These are phyloP conservation scores for Aspergillus latus DNA, from an alignment of 2,329 filamentous ascomycete genomes.

Conservation along the genomic window DNA sequence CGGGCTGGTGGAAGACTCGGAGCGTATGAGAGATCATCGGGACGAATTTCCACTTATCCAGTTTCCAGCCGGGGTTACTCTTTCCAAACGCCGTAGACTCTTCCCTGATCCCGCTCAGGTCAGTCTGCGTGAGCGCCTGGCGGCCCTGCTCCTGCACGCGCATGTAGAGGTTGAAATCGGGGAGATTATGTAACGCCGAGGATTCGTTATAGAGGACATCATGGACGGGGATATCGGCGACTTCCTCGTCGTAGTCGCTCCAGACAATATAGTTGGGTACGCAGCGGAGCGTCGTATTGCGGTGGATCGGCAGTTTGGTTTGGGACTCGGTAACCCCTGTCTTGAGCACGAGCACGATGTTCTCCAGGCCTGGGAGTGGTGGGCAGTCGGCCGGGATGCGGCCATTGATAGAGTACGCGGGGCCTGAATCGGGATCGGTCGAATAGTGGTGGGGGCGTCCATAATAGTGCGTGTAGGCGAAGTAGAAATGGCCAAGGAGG, in stretches of 20 bases:
- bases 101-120: slow-evolving; percentile 26
- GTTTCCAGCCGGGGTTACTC: slow-evolving; percentile 47
- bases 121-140: slow-evolving; percentile 35
- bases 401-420: slow-evolving; percentile 2
- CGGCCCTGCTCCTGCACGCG: slow-evolving; percentile 45
- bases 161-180: slow-evolving; percentile 53
- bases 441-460: not conserved
- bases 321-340: slow-evolving; percentile 59
- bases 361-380: slow-evolving; percentile 41
- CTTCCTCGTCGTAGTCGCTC: slow-evolving; percentile 56
- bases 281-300: slow-evolving; percentile 50
- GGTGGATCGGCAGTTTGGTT: slow-evolving; percentile 56
- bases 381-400: slow-evolving; percentile 26
- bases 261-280: slow-evolving; percentile 58
- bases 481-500: not conserved
- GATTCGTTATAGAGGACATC: slow-evolving; percentile 52
- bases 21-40: slow-evolving; percentile 53
- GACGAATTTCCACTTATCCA: slow-evolving; percentile 60
- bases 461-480: not conserved
- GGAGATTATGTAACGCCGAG: slow-evolving; percentile 35
- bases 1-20: not conserved
- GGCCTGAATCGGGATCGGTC: not conserved
- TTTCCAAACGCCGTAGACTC: slow-evolving; percentile 36
- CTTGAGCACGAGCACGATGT: slow-evolving; percentile 59
- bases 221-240: slow-evolving; percentile 51